Conservation (phyloP, 2,329 filamentous ascomycete genomes). For the Dactylellina sp. region DNA sequence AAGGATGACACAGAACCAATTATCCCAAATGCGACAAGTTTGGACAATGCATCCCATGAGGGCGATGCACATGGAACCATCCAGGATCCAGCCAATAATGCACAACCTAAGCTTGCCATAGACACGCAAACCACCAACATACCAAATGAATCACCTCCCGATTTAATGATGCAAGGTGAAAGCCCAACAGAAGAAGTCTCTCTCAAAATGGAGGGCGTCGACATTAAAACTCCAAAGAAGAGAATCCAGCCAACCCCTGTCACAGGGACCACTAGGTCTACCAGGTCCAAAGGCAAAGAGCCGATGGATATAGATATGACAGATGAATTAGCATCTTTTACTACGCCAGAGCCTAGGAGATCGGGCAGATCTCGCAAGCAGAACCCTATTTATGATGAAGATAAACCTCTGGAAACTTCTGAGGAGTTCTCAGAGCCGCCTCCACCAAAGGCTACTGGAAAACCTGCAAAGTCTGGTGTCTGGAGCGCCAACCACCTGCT, state of each 20-base stretch:
- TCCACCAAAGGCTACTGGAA: constrained; percentile 10
- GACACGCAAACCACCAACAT: constrained; percentile 3
- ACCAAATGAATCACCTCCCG: background rate
- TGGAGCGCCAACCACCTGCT: constrained; percentile 52
- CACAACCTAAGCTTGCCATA: background rate
- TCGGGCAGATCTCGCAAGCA: constrained; percentile 35
- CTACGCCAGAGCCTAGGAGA: constrained; percentile 28
- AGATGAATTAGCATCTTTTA: constrained; percentile 25
- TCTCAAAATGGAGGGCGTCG: constrained; percentile 35
- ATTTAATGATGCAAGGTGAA: constrained; percentile 23
- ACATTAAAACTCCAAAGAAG: constrained; percentile 45
- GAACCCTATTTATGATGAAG: constrained; percentile 49
- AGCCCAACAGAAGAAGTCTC: constrained; percentile 46
- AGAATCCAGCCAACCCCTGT: constrained; percentile 15
- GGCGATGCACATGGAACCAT: background rate
- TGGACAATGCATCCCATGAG: constrained; percentile 15
- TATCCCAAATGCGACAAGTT: constrained; percentile 15
- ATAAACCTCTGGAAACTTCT: constrained; percentile 36
- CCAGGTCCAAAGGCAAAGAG: constrained; percentile 34
- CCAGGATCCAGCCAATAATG: background rate
- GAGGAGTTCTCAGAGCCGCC: constrained; percentile 22
- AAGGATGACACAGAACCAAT: constrained; percentile 14
- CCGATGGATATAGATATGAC: constrained; percentile 21
- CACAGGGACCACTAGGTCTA: constrained; percentile 23
- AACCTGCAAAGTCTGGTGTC: constrained; percentile 29